Evolutionary conservation across 768 basidiomycete species (phyloP).

Genomic region (Boletus edulis): DNA sequence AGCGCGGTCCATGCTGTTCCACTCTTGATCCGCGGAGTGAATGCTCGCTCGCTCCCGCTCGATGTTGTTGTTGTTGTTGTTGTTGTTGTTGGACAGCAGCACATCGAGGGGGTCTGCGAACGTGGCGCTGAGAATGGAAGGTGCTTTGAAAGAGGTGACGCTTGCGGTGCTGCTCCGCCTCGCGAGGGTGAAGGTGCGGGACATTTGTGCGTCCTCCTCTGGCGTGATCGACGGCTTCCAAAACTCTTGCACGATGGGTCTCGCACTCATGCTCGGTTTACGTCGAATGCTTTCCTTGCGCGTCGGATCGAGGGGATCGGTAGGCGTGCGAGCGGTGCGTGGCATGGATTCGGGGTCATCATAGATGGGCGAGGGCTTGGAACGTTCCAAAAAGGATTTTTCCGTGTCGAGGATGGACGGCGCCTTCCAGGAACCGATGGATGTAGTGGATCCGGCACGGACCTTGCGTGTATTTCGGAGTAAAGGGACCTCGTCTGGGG

Average conservation of each 20-base stretch:
- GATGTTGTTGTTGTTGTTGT: not conserved
- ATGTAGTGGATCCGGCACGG: slow-evolving; percentile 27
- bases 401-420: slow-evolving; percentile 26
- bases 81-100: not conserved
- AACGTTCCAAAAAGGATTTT: slow-evolving; percentile 18
- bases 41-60: slow-evolving; percentile 30
- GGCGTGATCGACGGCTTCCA: slow-evolving; percentile 50
- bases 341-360: slow-evolving; percentile 31
- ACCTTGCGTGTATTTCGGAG: slow-evolving; percentile 18
- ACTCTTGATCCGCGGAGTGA: slow-evolving; percentile 27
- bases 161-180: slow-evolving; percentile 50
- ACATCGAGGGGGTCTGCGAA: slow-evolving; percentile 30
- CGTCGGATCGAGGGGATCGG: slow-evolving; percentile 21
- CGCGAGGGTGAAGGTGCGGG: slow-evolving; percentile 42
- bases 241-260: slow-evolving; percentile 40
- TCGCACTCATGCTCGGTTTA: slow-evolving; percentile 35
- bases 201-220: slow-evolving; percentile 41
- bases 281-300: slow-evolving; percentile 29
- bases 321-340: slow-evolving; percentile 18
- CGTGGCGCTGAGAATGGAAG: slow-evolving; percentile 39
- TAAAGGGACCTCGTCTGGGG: slow-evolving; percentile 19
- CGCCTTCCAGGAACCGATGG: slow-evolving; percentile 26
- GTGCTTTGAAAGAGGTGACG: slow-evolving; percentile 44
- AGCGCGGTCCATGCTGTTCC: slow-evolving; percentile 25
- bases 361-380: slow-evolving; percentile 17